Evolutionary conservation across 192 early-diverging fungal genomes (phyloP).

Genomic region (Cladochytrium replicatum): DNA sequence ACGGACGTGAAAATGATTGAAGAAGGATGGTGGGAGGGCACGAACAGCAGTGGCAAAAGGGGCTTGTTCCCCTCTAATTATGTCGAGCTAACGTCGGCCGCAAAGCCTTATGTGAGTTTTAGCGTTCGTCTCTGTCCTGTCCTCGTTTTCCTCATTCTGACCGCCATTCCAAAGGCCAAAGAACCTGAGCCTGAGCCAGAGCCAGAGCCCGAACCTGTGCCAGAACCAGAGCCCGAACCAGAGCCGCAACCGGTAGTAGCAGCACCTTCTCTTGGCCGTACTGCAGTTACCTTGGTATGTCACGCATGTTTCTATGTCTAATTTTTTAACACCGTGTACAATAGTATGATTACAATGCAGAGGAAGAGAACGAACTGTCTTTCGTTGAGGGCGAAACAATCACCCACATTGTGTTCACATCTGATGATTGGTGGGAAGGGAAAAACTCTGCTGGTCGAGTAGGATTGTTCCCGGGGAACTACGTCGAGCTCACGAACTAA

Average conservation of each 20-base stretch:
- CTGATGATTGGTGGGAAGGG: constrained; percentile 95
- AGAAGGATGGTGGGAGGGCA: constrained; percentile 90
- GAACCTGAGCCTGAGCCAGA: background rate
- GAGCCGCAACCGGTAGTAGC: background rate
- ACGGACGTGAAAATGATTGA: constrained; percentile 68
- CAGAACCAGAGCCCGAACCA: background rate
- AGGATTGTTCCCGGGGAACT: constrained; percentile 74
- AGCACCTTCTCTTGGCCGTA: background rate
- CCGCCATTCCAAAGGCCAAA: background rate
- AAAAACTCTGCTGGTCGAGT: constrained; percentile 59
- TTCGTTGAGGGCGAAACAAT: constrained; percentile 70
- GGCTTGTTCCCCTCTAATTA: constrained; percentile 76
- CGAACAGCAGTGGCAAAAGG: constrained; percentile 57
- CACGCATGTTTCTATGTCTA: no score
- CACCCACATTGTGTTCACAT: constrained; percentile 66
- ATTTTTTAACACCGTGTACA: background rate
- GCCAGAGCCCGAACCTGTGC: constrained; percentile 9
- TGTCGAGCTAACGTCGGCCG: constrained; percentile 16
- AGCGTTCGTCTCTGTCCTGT: no score
- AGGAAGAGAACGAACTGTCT: constrained; percentile 78
- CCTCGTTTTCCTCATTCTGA: background rate
- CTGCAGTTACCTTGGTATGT: background rate
- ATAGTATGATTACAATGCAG: constrained; percentile 75
- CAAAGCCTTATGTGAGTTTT: background rate
- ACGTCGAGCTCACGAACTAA: constrained; percentile 34